These are phyloP conservation scores for Dichomitus squalens DNA, from an alignment of 1,284 basidiomycete species.

Conservation along the genomic window DNA sequence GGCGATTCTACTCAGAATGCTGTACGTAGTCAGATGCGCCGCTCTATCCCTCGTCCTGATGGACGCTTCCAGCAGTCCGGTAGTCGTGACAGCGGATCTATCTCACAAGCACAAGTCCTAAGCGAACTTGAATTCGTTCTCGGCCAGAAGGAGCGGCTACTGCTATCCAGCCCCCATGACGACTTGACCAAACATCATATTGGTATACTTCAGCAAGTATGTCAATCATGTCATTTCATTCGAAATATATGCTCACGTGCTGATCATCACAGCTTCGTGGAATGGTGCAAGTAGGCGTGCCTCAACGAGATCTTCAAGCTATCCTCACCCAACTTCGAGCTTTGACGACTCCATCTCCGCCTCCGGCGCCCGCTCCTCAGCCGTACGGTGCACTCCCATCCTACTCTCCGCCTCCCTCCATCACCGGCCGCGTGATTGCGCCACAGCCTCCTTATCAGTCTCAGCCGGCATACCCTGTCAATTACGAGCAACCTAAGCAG, in stretches of 20 bases:
- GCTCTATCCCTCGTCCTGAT: slow-evolving; percentile 17
- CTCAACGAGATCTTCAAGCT: slow-evolving; percentile 78
- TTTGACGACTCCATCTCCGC: slow-evolving; percentile 51
- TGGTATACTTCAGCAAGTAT: slow-evolving; percentile 72
- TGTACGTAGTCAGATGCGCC: slow-evolving; percentile 11
- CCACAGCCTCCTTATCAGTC: slow-evolving; percentile 33
- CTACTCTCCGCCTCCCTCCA: slow-evolving; percentile 25
- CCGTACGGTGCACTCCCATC: slow-evolving; percentile 26
- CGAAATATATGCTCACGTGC: slow-evolving; percentile 10
- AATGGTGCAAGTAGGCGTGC: slow-evolving; percentile 79
- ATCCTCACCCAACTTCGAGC: slow-evolving; percentile 78
- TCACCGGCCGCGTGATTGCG: slow-evolving; percentile 1
- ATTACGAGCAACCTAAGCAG: slow-evolving; percentile 25
- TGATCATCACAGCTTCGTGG: slow-evolving; percentile 59
- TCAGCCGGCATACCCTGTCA: slow-evolving; percentile 29
- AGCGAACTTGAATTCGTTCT: slow-evolving; percentile 80
- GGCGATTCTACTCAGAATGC: slow-evolving; percentile 42
- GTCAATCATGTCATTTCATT: slow-evolving; percentile 26
- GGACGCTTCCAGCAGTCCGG: slow-evolving; percentile 20
- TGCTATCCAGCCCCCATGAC: slow-evolving; percentile 73
- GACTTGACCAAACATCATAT: slow-evolving; percentile 64
- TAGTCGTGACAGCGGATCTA: slow-evolving; percentile 26
- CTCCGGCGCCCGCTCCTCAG: slow-evolving; percentile 17
- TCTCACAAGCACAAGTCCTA: slow-evolving; percentile 70
- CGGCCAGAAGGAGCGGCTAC: slow-evolving; percentile 69